Evolutionary conservation across 495 filamentous ascomycete genomes (phyloP).

Genomic region (Penicillium steckii): DNA sequence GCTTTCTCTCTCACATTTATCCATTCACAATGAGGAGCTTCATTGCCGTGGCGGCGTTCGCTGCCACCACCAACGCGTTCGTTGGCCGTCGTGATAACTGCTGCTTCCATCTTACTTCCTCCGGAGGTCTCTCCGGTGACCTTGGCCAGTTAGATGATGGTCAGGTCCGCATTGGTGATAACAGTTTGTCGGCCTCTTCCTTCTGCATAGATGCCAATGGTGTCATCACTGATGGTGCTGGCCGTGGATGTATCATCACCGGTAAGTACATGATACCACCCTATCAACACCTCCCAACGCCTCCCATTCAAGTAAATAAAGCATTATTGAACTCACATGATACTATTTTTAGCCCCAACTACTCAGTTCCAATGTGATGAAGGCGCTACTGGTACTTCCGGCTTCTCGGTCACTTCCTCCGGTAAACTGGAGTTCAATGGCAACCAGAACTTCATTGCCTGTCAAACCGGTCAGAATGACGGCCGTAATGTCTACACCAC

Average conservation of each 20-base stretch:
- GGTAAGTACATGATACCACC: constrained; percentile 28
- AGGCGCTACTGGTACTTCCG: constrained; percentile 41
- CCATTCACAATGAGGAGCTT: constrained; percentile 33
- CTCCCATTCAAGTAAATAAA: too few relatives aligned
- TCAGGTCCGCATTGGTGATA: constrained; percentile 51
- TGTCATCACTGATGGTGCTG: constrained; percentile 49
- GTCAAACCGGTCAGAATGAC: constrained; percentile 48
- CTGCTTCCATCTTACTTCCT: constrained; percentile 50
- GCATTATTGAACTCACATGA: too few relatives aligned
- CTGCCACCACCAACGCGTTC: constrained; percentile 40
- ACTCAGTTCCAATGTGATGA: constrained; percentile 66
- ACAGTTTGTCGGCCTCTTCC: constrained; percentile 33
- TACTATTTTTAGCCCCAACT: constrained; percentile 42
- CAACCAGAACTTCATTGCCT: constrained; percentile 51
- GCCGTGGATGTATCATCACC: constrained; percentile 59
- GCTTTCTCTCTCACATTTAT: background rate
- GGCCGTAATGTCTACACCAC: constrained; percentile 53
- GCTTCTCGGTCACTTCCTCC: constrained; percentile 50
- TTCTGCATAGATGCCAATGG: constrained; percentile 50
- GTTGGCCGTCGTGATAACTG: constrained; percentile 40
- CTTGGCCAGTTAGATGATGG: constrained; percentile 55
- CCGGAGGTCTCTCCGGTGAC: constrained; percentile 45
- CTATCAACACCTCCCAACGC: too few relatives aligned
- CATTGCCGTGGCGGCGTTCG: constrained; percentile 35
- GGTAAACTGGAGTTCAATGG: constrained; percentile 46